Evolutionary conservation across 768 basidiomycete species (phyloP).

Genomic region (Tephrocybe sp.): DNA sequence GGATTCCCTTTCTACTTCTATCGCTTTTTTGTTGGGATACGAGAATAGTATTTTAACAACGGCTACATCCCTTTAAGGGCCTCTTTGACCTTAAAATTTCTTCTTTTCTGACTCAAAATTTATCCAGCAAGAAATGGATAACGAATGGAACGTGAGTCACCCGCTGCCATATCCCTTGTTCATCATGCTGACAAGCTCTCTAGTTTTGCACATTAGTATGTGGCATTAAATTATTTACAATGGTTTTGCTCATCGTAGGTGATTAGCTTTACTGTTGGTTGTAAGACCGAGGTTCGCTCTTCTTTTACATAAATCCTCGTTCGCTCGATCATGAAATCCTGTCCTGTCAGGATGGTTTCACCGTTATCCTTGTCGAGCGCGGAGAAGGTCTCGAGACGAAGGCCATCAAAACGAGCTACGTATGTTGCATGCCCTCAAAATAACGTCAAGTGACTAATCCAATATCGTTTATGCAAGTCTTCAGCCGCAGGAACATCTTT

Average conservation of each 20-base stretch:
- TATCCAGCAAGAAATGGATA: constrained; percentile 76
- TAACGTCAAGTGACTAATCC: neutral
- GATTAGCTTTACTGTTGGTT: constrained; percentile 63
- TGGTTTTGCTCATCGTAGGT: neutral
- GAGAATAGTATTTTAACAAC: too few relatives aligned
- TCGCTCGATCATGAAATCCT: neutral
- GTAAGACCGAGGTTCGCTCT: constrained; percentile 48
- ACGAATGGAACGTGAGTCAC: constrained; percentile 64
- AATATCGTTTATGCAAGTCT: constrained; percentile 37
- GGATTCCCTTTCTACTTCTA: constrained; percentile 5
- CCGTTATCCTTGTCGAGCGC: constrained; percentile 85
- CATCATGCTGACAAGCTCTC: constrained; percentile 3
- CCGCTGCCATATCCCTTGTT: neutral
- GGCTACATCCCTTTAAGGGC: too few relatives aligned
- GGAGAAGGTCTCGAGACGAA: constrained; percentile 82
- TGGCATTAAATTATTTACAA: neutral
- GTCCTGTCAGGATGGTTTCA: constrained; percentile 55
- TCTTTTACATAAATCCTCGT: neutral
- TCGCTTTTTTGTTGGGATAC: too few relatives aligned
- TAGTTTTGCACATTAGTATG: constrained; percentile 46
- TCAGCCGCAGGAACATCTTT: constrained; percentile 81
- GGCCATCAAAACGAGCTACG: constrained; percentile 74
- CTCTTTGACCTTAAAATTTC: too few relatives aligned
- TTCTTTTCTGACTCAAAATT: neutral
- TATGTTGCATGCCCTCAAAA: constrained; percentile 14